Evolutionary conservation across 2,329 filamentous ascomycete species (phyloP), one percentile per base, ranked within the genome.

Genomic region (Trichoderma semiorbis): DNA sequence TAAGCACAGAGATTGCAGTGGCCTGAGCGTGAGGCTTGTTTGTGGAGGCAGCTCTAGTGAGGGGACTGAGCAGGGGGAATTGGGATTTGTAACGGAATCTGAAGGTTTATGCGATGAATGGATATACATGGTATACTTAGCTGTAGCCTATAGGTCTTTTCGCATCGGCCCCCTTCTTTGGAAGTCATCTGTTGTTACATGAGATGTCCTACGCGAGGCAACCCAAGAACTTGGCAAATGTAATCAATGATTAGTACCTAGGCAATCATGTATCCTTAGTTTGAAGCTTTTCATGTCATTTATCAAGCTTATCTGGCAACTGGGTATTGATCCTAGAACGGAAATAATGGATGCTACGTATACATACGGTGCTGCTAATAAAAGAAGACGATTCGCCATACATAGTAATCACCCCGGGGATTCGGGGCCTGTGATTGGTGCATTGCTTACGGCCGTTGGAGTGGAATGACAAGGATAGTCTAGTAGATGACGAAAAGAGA

Each of bases 1-100:
- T 69, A 69, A 69, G 65, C 65, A 69, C 55, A 69, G 65, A 69
- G 65, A 69, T 69, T 69, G 65, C 55, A 36, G 65, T 69, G 65
- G 65, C 28, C 65, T 69, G 65, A 69, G 65, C 65, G 65, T 58
- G 34, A 61, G 65, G 53, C 55, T 69, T 43, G 55, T 18, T 32
- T 69, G 65, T 60, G 65, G 65, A 69, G 65, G 53, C 64, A 36
- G 50, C 50, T 67, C 57, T 18, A 24, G 26, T 26, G 28, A 60
- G 36, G 28, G 36, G 55, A 53, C n/a, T n/a, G 7, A 53, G 43
- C 62, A 65, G 43, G 62, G 62, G 62, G 12, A 18, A 7, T 47
- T 34, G 5, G 16, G 8, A 34, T 68, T 47, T 14, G 32, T 28
- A 57, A n/a, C 24, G 24, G 30, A 36, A 39, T 57, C 11, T 53